Conservation (phyloP, 352 stramenopile species). For the Pythium folliculosum region DNA sequence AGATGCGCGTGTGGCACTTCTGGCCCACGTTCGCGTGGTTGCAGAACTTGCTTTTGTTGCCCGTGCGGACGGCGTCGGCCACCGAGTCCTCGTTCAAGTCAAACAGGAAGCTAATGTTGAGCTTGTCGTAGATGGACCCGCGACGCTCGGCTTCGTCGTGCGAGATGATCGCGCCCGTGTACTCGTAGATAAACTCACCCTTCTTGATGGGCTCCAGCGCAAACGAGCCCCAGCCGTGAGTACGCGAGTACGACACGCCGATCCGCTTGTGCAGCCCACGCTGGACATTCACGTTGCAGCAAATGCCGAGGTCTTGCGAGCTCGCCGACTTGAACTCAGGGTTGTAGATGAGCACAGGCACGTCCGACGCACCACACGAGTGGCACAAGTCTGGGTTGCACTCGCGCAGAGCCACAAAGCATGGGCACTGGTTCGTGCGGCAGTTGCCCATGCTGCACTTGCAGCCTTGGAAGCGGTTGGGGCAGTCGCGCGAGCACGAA, state of each 20-base stretch:
- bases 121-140: slow-evolving; percentile 80
- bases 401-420: slow-evolving; percentile 55
- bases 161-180: slow-evolving; percentile 54
- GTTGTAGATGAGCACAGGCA: slow-evolving; percentile 39
- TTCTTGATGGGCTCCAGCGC: slow-evolving; percentile 42
- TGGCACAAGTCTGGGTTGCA: slow-evolving; percentile 60
- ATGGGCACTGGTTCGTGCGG: slow-evolving; percentile 47
- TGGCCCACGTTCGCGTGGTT: slow-evolving; percentile 66
- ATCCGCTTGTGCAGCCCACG: slow-evolving; percentile 40
- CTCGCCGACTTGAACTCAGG: slow-evolving; percentile 12
- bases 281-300: slow-evolving; percentile 40
- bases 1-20: slow-evolving; percentile 78
- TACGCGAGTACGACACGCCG: slow-evolving; percentile 45
- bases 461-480: slow-evolving; percentile 69
- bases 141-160: slow-evolving; percentile 64
- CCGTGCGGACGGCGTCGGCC: slow-evolving; percentile 86
- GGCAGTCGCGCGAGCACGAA: slow-evolving; percentile 76
- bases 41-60: slow-evolving; percentile 92
- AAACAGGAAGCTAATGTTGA: slow-evolving; percentile 89
- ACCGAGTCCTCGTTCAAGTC: slow-evolving; percentile 88
- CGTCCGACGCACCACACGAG: slow-evolving; percentile 45
- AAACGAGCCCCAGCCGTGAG: slow-evolving; percentile 59
- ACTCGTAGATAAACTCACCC: slow-evolving; percentile 66
- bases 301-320: slow-evolving; percentile 29
- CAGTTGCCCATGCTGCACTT: slow-evolving; percentile 44